phyloP scores from a whole-genome alignment of 2,329 filamentous ascomycete genomes.

The Apiospora malaysiana region DNA sequence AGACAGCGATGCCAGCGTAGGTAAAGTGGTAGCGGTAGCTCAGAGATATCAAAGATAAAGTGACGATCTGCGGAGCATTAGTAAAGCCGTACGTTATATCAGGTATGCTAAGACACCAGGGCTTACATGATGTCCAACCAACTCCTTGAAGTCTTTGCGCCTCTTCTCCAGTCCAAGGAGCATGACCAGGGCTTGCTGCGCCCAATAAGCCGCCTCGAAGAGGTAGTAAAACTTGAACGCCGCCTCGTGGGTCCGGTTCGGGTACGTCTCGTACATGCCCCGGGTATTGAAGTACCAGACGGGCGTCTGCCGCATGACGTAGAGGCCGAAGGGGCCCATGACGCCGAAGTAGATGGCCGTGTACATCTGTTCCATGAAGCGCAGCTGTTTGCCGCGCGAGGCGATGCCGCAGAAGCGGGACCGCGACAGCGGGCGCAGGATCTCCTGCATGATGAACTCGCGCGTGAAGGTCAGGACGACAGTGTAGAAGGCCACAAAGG shows the following conservation, averaged over 20 bases:
- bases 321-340: conserved; percentile 71
- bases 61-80: neutral
- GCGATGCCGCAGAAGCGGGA: conserved; percentile 57
- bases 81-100: neutral
- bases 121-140: conserved; percentile 49
- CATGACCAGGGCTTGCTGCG: conserved; percentile 74
- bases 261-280: conserved; percentile 75
- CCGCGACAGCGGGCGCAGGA: conserved; percentile 68
- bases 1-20: conserved; percentile 8
- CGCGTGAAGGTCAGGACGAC: conserved; percentile 74
- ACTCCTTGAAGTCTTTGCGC: conserved; percentile 76
- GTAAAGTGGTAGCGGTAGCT: conserved; percentile 13
- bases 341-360: conserved; percentile 74
- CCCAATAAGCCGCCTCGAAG: conserved; percentile 76
- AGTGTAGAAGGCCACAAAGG: conserved; percentile 75
- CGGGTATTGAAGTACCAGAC: conserved; percentile 78
- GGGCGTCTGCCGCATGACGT: conserved; percentile 71
- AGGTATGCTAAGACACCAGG: neutral
- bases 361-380: conserved; percentile 81
- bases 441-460: conserved; percentile 75
- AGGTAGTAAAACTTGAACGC: conserved; percentile 78
- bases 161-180: conserved; percentile 73
- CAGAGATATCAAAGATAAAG: neutral
- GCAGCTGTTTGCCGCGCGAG: conserved; percentile 66
- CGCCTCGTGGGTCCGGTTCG: conserved; percentile 68